Evolutionary conservation across 208 protist genomes (phyloP).

Genomic region (Leishmania major): DNA sequence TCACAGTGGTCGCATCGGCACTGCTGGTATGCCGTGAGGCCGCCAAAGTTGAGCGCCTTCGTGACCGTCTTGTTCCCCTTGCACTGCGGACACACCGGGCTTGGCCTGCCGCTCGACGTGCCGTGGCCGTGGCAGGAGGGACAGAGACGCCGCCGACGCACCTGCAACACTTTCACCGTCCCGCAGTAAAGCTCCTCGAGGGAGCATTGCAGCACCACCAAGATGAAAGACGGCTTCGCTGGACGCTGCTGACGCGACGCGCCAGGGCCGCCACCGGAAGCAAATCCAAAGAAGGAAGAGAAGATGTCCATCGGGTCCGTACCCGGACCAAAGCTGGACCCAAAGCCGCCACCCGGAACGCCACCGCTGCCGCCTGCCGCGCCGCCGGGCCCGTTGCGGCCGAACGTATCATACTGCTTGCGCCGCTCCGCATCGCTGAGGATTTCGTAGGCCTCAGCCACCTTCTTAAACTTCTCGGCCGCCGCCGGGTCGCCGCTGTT

Average conservation of each 20-base stretch:
- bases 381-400: slow-evolving; percentile 90
- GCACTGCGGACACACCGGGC: slow-evolving; percentile 83
- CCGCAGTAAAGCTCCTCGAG: slow-evolving; percentile 98
- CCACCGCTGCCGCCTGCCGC: slow-evolving; percentile 33
- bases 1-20: slow-evolving; percentile 86
- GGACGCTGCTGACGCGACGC: slow-evolving; percentile 56
- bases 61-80: slow-evolving; percentile 80
- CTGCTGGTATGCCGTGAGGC: slow-evolving; percentile 93
- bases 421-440: slow-evolving; percentile 91
- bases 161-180: slow-evolving; percentile 90
- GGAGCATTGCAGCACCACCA: slow-evolving; percentile 87
- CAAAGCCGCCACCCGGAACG: slow-evolving; percentile 1
- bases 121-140: slow-evolving; percentile 63
- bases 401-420: slow-evolving; percentile 91
- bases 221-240: slow-evolving; percentile 89
- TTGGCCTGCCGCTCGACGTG: slow-evolving; percentile 36
- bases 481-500: slow-evolving; percentile 73
- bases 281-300: slow-evolving; percentile 78
- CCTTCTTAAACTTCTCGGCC: slow-evolving; percentile 79
- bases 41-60: slow-evolving; percentile 90
- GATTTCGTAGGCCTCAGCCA: slow-evolving; percentile 96
- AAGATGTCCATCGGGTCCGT: slow-evolving; percentile 88
- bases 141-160: slow-evolving; percentile 80
- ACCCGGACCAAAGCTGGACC: slow-evolving; percentile 71
- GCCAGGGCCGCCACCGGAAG: slow-evolving; percentile 49